These are phyloP conservation scores for Candida lessepsii DNA, from an alignment of 805 yeast species.

Conservation along the genomic window DNA sequence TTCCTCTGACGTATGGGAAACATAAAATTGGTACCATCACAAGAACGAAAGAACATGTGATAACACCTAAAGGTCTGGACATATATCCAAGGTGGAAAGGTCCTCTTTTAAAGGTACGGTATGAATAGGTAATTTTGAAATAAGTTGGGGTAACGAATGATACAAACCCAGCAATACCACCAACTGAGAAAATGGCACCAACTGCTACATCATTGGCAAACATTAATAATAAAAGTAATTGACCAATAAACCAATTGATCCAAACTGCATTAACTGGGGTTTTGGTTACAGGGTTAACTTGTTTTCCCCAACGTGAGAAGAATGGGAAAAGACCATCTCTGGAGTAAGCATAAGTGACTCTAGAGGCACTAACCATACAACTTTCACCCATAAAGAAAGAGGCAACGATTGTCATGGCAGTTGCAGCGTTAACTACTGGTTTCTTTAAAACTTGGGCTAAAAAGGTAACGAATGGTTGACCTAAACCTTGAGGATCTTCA, in stretches of 20 bases:
- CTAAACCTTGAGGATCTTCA: conserved; percentile 46
- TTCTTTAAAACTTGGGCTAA: conserved; percentile 47
- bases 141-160: conserved; percentile 66
- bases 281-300: conserved; percentile 49
- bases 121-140: conserved; percentile 55
- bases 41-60: conserved; percentile 49
- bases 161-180: conserved; percentile 66
- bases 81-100: conserved; percentile 64
- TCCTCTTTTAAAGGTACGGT: conserved; percentile 55
- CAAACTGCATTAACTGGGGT: conserved; percentile 69
- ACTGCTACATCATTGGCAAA: conserved; percentile 67
- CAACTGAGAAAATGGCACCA: conserved; percentile 70
- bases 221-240: conserved; percentile 53
- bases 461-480: conserved; percentile 61
- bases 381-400: conserved; percentile 42
- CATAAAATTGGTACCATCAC: conserved; percentile 61
- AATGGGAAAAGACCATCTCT: conserved; percentile 68
- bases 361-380: conserved; percentile 62
- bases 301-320: conserved; percentile 45
- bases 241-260: conserved; percentile 55
- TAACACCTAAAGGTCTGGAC: conserved; percentile 47
- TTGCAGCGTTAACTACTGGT: conserved; percentile 36
- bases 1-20: conserved; percentile 47
- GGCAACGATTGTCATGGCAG: conserved; percentile 37
- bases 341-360: conserved; percentile 66